Base-by-base conservation (phyloP, 73 alveolate genomes). In the Durusdinium trenchii region DNA sequence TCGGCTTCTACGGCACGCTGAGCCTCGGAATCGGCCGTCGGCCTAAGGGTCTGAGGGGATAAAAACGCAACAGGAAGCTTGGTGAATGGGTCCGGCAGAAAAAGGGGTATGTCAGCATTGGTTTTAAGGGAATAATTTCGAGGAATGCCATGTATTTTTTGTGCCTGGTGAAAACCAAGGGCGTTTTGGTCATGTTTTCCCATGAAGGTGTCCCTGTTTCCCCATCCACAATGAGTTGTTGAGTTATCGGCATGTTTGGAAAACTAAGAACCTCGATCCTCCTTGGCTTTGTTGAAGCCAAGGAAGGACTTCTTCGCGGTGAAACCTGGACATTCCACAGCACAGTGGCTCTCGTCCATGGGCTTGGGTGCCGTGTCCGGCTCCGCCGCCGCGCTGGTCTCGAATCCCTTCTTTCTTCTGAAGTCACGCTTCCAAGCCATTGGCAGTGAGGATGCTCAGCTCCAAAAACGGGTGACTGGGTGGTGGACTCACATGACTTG, bases 391-490 rank as follows among this genome's bases (percentile, higher is more conserved):
- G 98, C 79, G 12, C 46, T 90, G 54, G 96, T 90, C 50, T 90
- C 96, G 75, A 90, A 90, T 57, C 96, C 96, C 43, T 90, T 90
- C 98, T 91, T 67, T 60, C 98, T 91, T 26, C 98, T 91, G 79
- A 91, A 91, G 78, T 69, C 90, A 45, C 87, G 98, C n/a, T 91
- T 91, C 67, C 98, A 91, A 69, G 98, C 98, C n/a, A 45, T 78
- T 14, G 98, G 98, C n/a, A 81, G 91, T 81, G 91, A 81, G 32
- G 91, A n/a, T n/a, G n/a, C n/a, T n/a, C n/a, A n/a, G n/a, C n/a
- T n/a, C n/a, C n/a, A n/a, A n/a, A n/a, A n/a, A n/a, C n/a, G n/a
- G n/a, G n/a, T n/a, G n/a, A n/a, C n/a, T n/a, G n/a, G n/a, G n/a
- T n/a, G n/a, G n/a, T n/a, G n/a, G n/a, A n/a, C n/a, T n/a, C n/a